Base-by-base conservation (phyloP, 2,329 filamentous ascomycete species). In the Fusarium albidum region DNA sequence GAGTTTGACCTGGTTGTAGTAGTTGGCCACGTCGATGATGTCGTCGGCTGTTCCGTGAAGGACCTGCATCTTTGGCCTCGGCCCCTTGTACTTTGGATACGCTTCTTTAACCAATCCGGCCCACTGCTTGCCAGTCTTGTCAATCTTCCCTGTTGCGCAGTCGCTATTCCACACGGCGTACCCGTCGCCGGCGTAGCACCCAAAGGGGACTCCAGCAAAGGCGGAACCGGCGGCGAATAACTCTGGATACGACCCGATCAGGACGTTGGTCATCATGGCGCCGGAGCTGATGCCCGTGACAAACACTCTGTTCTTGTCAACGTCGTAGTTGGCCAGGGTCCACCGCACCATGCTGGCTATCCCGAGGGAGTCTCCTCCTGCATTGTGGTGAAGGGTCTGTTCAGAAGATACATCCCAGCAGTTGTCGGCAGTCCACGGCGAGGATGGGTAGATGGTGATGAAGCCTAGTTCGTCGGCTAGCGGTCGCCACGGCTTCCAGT, bases 391-490 rank as follows among this genome's bases (percentile, higher is more conserved):
- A 2, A 83, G 71, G 1, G 79, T 77, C 9, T 75, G 69, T 28
- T 71, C 68, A 9, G 79, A 83, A 6, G 80, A 81, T 3, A 86
- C 81, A 52, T 86, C 84, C 83, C 83, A 86, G 71, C 84, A 86
- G 59, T 71, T 73, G 58, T 76, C 75, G 12, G 66, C 71, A n/a
- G 59, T 63, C 55, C 72, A 73, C 14, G 72, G 73, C 40, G 57
- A 71, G 55, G 69, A 69, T 2, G 75, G 75, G 59, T 76, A 77
- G 62, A 77, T 75, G 46, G 70, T 67, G 49, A 86, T 80, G 71
- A 81, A 84, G 33, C 82, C 83, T 47, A 84, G 75, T 38, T 73
- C 65, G 53, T 81, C 79, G 6, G 84, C 80, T 10, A 84, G 72
- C 2, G 73, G 72, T 15, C 81, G 79, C 68, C 82, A 87, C 11